Percentiles rank a stretch among this genome's conserved stretches.
phyloP scores from a whole-genome alignment of 75 land plant genomes.

The Pseudotsuga menziesii region DNA sequence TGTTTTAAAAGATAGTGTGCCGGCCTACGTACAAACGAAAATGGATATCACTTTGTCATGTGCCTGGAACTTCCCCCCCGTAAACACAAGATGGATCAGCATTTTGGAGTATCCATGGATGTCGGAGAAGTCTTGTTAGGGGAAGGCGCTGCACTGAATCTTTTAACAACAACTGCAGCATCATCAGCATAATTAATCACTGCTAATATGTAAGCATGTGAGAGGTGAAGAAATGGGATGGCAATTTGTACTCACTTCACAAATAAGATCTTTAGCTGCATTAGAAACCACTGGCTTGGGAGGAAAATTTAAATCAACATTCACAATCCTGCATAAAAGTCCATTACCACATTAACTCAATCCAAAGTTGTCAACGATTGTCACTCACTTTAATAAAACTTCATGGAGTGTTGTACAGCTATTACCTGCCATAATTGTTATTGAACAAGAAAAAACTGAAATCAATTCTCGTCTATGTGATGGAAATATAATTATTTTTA shows the following conservation, averaged over 20 bases:
- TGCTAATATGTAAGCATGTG: not conserved
- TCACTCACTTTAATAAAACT: too few species aligned
- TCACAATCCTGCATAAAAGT: slow-evolving; percentile 22
- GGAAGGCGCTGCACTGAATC: slow-evolving; percentile 33
- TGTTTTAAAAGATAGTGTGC: too few species aligned
- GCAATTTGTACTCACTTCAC: slow-evolving; percentile 12
- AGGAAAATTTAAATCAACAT: slow-evolving; percentile 40
- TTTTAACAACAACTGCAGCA: slow-evolving; percentile 35
- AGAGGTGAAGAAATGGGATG: not conserved
- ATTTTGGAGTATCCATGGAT: slow-evolving; percentile 41
- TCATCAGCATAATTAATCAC: not conserved
- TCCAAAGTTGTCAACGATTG: too few species aligned
- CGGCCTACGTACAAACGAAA: too few species aligned
- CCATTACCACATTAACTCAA: too few species aligned
- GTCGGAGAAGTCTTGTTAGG: slow-evolving; percentile 19
- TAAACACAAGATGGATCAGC: slow-evolving; percentile 29
- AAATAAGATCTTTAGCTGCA: slow-evolving; percentile 39
- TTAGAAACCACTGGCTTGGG: slow-evolving; percentile 26
- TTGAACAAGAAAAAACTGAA: too few species aligned
- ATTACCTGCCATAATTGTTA: too few species aligned
- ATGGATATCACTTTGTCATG: too few species aligned
- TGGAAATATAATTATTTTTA: too few species aligned
- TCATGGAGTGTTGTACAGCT: too few species aligned
- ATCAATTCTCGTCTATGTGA: too few species aligned
- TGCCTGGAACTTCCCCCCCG: not conserved